Conservation (phyloP, 805 yeast species). For the Cyberlindnera meyerae region DNA sequence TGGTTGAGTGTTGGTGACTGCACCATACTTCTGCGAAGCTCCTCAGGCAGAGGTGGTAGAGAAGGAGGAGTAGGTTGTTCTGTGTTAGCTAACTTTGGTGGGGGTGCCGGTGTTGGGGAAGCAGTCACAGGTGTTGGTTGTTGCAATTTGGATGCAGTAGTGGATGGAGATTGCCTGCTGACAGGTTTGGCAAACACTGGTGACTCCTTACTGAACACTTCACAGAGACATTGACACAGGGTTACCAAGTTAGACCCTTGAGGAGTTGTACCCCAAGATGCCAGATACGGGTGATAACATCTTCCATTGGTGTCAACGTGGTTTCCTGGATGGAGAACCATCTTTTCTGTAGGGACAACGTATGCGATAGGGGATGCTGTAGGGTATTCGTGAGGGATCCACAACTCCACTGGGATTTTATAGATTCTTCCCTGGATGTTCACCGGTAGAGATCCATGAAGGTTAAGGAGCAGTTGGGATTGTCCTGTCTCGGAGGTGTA, state of each 20-base stretch:
- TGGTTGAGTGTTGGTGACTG: constrained; percentile 16
- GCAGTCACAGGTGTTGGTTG: too few relatives aligned
- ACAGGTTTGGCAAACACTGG: constrained; percentile 40
- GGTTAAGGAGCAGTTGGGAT: constrained; percentile 53
- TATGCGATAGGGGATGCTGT: constrained; percentile 59
- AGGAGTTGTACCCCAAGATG: constrained; percentile 43
- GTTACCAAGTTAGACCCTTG: constrained; percentile 43
- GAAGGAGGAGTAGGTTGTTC: constrained; percentile 25
- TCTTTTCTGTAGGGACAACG: constrained; percentile 48
- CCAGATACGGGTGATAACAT: constrained; percentile 62
- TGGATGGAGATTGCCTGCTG: constrained; percentile 4
- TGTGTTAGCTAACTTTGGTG: constrained; percentile 5
- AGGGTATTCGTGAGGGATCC: constrained; percentile 78
- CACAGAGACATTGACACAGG: constrained; percentile 27
- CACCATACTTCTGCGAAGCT: constrained; percentile 16
- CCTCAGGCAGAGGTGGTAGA: constrained; percentile 37
- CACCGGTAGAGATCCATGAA: constrained; percentile 53
- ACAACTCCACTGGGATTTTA: constrained; percentile 59
- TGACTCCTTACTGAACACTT: constrained; percentile 36
- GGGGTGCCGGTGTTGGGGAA: constrained; percentile 9
- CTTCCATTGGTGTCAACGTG: constrained; percentile 67
- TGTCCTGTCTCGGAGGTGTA: constrained; percentile 54
- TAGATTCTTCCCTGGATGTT: constrained; percentile 27
- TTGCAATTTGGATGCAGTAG: too few relatives aligned
- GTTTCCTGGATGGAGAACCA: constrained; percentile 53